Evolutionary conservation across 495 filamentous ascomycete genomes (phyloP), one percentile per base, ranked within the genome.

Genomic region (Aspergillus steynii): DNA sequence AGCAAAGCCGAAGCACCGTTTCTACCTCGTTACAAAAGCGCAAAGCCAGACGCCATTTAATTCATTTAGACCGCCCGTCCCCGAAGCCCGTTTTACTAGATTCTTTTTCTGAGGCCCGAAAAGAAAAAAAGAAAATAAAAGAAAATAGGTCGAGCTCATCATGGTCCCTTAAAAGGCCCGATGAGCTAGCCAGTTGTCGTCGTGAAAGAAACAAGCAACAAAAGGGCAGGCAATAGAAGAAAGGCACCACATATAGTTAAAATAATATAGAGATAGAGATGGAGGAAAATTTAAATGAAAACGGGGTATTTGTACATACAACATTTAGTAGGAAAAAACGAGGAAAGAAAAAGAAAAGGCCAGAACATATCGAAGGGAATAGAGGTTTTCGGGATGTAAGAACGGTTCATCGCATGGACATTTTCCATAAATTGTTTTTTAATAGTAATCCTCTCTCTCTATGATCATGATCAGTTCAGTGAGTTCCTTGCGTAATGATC

Each of bases 391-490:
- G 12, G 37, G 9, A 42, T 14, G 4, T 42, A 42, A 42, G 37
- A 42, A 15, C 9, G 1, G 1, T 8, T 10, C 37, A 42, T 42
- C 9, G 4, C 37, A 42, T 42, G 37, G 37, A 42, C 51, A 56
- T 29, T 56, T 60, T 53, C 55, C 51, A 59, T 32, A 9, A 54
- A 51, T 55, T 34, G 4, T 50, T 56, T 27, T 53, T 45, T 58
- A 77, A 45, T 76, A 77, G 56, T 79, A 72, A 60, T 73, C 74
- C 55, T 77, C 71, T 58, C 72, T 77, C 60, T 79, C 75, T 47
- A 77, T 70, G n/a, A 74, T 68, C 76, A 81, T 77, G 26, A 80
- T 71, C 57, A 81, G 58, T 59, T 81, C 77, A 26, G 77, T 80
- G 53, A 81, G 62, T 56, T 77, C 71, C 64, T 75, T 76, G 59